Percentiles rank a stretch among this genome's conserved stretches.
Conservation (phyloP, 1,284 basidiomycete genomes). For the Trichosporon sp. region DNA sequence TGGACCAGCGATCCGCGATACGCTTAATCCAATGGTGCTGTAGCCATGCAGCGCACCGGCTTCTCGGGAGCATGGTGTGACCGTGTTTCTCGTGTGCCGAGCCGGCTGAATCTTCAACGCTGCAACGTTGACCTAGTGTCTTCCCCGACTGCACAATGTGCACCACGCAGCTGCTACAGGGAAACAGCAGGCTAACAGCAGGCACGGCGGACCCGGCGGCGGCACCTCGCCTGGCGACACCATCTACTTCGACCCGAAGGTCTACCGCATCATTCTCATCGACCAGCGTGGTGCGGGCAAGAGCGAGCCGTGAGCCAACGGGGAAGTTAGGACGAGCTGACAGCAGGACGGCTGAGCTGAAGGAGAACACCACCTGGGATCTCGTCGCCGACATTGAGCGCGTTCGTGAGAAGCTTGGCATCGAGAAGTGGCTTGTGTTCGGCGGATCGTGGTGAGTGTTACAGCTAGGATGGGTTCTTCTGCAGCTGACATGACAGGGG, state of each 20-base stretch:
- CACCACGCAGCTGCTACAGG: neutral
- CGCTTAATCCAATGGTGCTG: too few relatives aligned
- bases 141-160: neutral
- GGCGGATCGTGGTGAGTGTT: constrained; percentile 79
- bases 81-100: too few relatives aligned
- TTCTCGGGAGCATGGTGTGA: too few relatives aligned
- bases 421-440: constrained; percentile 90
- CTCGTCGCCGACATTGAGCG: constrained; percentile 87
- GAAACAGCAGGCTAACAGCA: neutral
- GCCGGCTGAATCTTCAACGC: too few relatives aligned
- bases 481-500: constrained; percentile 62
- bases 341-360: constrained; percentile 68
- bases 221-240: constrained; percentile 62
- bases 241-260: constrained; percentile 76
- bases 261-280: constrained; percentile 69
- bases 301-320: constrained; percentile 66
- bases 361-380: constrained; percentile 94
- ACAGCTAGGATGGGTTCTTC: neutral
- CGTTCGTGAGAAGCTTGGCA: constrained; percentile 69
- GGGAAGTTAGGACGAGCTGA: constrained; percentile 4
- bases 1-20: too few relatives aligned
- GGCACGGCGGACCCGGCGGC: constrained; percentile 47
- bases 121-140: neutral
- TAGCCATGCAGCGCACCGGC: too few relatives aligned
- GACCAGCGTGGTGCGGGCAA: constrained; percentile 88